phyloP scores from a whole-genome alignment of 805 yeast species.

The Yamadazyma philogaea region DNA sequence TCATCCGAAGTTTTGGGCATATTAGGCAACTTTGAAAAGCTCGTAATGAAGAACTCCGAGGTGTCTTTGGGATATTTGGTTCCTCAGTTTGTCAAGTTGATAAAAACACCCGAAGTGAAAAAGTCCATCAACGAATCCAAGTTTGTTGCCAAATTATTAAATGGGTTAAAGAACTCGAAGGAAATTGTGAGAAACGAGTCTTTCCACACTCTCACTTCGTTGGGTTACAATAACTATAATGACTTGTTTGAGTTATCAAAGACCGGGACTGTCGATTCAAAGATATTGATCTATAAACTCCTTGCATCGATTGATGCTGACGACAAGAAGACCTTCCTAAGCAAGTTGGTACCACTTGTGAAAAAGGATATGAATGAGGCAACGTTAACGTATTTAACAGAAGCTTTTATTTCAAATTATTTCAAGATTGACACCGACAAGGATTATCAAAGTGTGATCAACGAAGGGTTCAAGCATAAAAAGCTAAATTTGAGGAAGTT shows the following conservation, averaged over 20 bases:
- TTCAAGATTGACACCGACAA: slow-evolving; percentile 23
- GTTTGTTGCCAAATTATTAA: slow-evolving; percentile 24
- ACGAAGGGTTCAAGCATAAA: slow-evolving; percentile 64
- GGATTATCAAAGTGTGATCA: slow-evolving; percentile 26
- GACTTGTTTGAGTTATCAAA: slow-evolving; percentile 55
- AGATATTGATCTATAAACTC: slow-evolving; percentile 48
- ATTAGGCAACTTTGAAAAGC: slow-evolving; percentile 10
- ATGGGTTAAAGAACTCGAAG: slow-evolving; percentile 63
- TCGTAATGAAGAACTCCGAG: slow-evolving; percentile 16
- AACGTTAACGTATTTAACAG: slow-evolving; percentile 49
- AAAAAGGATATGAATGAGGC: slow-evolving; percentile 74
- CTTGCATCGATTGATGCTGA: slow-evolving; percentile 32
- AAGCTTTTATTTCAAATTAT: slow-evolving; percentile 48
- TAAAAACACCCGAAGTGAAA: slow-evolving; percentile 1
- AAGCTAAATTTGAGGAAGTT: slow-evolving; percentile 58
- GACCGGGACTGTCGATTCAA: slow-evolving; percentile 60
- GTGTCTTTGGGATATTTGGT: slow-evolving; percentile 52
- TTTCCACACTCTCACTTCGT: slow-evolving; percentile 22
- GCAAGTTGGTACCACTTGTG: slow-evolving; percentile 49
- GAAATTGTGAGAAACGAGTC: slow-evolving; percentile 57
- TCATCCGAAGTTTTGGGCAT: slow-evolving; percentile 1
- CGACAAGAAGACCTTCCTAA: slow-evolving; percentile 31
- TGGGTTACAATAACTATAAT: slow-evolving; percentile 14
- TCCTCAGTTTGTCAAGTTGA: slow-evolving; percentile 43
- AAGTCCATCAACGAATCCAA: slow-evolving; percentile 28